phyloP scores from a whole-genome alignment of 768 basidiomycete genomes.

The Termitomyces sp. region DNA sequence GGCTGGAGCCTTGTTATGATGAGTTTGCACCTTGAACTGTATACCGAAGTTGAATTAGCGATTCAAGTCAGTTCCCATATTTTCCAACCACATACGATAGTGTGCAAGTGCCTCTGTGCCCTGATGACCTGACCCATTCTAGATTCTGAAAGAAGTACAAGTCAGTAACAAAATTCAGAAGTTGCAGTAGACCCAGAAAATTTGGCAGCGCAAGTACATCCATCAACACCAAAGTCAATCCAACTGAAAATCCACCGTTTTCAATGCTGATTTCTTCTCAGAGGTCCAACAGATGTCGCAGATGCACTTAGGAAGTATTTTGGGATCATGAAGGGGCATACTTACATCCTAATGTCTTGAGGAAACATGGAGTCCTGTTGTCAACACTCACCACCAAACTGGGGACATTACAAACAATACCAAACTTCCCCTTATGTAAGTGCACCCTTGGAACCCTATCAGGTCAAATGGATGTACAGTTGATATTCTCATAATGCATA shows the following conservation, averaged over 20 bases:
- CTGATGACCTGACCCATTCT: constrained; percentile 91
- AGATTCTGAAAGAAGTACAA: constrained; percentile 38
- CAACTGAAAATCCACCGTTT: constrained; percentile 30
- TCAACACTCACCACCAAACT: constrained; percentile 8
- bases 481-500: too few relatives aligned
- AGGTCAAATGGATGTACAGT: too few relatives aligned
- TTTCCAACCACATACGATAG: constrained; percentile 62
- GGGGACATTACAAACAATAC: constrained; percentile 9
- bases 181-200: constrained; percentile 6
- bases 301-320: constrained; percentile 8
- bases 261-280: constrained; percentile 22
- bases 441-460: too few relatives aligned
- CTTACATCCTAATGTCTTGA: constrained; percentile 42
- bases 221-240: constrained; percentile 24
- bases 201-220: constrained; percentile 19
- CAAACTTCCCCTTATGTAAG: too few relatives aligned
- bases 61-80: not conserved
- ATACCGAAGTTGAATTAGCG: constrained; percentile 6
- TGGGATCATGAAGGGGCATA: constrained; percentile 27
- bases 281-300: constrained; percentile 1
- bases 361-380: constrained; percentile 17
- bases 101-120: constrained; percentile 88
- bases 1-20: constrained; percentile 92
- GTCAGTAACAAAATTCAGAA: constrained; percentile 15
- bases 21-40: constrained; percentile 96